phyloP scores from a whole-genome alignment of 23 red algal genomes.

The Gracilaria domingensis region DNA sequence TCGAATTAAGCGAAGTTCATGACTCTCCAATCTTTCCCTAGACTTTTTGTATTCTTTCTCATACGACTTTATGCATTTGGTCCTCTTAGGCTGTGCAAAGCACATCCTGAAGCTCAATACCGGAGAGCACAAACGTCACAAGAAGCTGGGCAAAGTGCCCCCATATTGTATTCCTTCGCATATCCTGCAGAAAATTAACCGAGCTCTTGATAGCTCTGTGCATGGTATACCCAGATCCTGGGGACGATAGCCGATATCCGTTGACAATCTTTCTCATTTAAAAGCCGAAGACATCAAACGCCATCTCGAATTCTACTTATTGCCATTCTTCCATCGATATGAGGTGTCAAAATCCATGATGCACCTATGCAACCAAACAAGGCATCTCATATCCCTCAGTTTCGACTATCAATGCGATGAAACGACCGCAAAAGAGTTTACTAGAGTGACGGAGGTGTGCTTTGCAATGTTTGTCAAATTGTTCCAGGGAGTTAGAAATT shows the following conservation, averaged over 20 bases:
- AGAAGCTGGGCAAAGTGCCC: not conserved
- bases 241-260: not conserved
- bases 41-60: not conserved
- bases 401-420: not conserved
- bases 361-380: not conserved
- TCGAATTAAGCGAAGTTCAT: not conserved
- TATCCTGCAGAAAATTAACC: not conserved
- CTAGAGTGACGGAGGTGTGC: not conserved
- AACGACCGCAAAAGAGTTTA: not conserved
- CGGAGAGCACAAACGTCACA: not conserved
- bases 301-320: not conserved
- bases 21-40: not conserved
- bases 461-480: not conserved
- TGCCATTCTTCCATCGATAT: not conserved
- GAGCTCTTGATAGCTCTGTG: not conserved
- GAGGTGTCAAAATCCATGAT: not conserved
- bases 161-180: not conserved
- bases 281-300: slow-evolving; percentile 31
- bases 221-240: not conserved
- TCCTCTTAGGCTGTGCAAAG: not conserved
- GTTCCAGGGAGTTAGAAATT: not conserved
- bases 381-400: not conserved
- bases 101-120: not conserved
- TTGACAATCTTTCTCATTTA: not conserved
- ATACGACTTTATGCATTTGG: slow-evolving; percentile 32